A percentile compares a stretch with the other conserved stretches of the same genome.
Conservation (phyloP, 208 protist genomes). For the Jaenimonas drosophilae region DNA sequence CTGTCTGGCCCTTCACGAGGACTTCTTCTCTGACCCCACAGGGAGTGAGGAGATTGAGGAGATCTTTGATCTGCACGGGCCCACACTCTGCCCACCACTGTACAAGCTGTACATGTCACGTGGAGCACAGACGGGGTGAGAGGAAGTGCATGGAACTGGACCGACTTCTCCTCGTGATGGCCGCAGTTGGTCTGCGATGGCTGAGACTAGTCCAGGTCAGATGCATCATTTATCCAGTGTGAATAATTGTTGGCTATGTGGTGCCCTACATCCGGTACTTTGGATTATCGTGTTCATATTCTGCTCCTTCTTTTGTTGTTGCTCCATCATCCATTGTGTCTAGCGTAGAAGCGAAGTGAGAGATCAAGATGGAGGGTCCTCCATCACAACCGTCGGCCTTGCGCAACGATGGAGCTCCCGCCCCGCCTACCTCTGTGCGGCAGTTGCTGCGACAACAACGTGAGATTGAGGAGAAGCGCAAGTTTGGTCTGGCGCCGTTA, state of each 20-base stretch:
- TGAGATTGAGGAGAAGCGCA: conserved; percentile 82
- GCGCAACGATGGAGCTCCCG: neutral
- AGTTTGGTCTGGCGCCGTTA: conserved; percentile 77
- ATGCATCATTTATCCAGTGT: too few species aligned
- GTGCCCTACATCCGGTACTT: too few species aligned
- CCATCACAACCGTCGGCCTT: neutral
- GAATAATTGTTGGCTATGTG: too few species aligned
- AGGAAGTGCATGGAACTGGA: too few species aligned
- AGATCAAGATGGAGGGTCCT: too few species aligned
- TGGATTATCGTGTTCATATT: too few species aligned
- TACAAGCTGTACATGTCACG: conserved; percentile 87
- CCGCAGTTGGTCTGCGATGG: too few species aligned
- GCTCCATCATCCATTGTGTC: too few species aligned
- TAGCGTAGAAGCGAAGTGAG: too few species aligned
- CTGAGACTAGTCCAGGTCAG: too few species aligned
- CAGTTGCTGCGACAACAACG: conserved; percentile 64
- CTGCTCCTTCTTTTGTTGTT: too few species aligned
- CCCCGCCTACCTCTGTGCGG: conserved; percentile 27
- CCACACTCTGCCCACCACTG: conserved; percentile 73
- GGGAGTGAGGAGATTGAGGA: conserved; percentile 89
- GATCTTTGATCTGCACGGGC: conserved; percentile 84
- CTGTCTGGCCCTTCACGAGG: conserved; percentile 77
- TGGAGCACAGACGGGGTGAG: conserved; percentile 12
- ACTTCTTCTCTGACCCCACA: conserved; percentile 86
- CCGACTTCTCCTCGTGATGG: too few species aligned